Base-by-base conservation (phyloP, 23 red algal species). In the Agarophyton chilense region DNA sequence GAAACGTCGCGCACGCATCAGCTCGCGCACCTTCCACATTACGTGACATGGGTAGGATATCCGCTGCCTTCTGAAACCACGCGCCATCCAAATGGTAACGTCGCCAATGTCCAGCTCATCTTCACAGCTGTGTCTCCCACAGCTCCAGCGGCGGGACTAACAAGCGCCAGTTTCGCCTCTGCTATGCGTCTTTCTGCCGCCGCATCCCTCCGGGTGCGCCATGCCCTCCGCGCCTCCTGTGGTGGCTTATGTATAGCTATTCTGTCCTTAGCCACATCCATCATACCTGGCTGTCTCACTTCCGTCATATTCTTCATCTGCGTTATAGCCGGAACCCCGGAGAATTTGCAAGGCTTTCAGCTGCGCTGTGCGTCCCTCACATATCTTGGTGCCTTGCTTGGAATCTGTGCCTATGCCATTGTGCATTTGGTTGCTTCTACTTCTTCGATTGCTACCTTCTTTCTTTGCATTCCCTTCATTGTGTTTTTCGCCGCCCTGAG, bases 291-390 rank as follows among this genome's bases (percentile, higher is more conserved):
- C 33, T 91, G 88, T 75, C 56, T 81, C 35, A 40, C 88, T 41
- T 28, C 60, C 24, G 34, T 91, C 38, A 26, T 91, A 2, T 91
- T 74, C 47, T 81, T 71, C 43, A 72, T 91, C 31, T 70, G 25
- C 77, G 65, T 67, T 49, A 91, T 91, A 44, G 88, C 88, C 2
- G 88, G 75, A 38, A 91, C 88, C n/a, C 74, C 88, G 4, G 41
- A 56, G 14, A 82, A 91, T 57, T 50, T 54, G 5, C 88, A 91
- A 34, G 88, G 88, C 42, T 91, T 81, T 56, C 75, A 82, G 29
- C 49, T 91, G 24, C 88, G 88, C 49, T 71, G 42, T 32, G 47
- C 50, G 10, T 82, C 62, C 11, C 60, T 82, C 19, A 91, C 88
- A 16, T 68, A 45, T 46, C 35, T 74, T 2, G 88, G 88, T 44